Evolutionary conservation across 208 protist genomes (phyloP).

Genomic region (Herpetomonas tarakana): DNA sequence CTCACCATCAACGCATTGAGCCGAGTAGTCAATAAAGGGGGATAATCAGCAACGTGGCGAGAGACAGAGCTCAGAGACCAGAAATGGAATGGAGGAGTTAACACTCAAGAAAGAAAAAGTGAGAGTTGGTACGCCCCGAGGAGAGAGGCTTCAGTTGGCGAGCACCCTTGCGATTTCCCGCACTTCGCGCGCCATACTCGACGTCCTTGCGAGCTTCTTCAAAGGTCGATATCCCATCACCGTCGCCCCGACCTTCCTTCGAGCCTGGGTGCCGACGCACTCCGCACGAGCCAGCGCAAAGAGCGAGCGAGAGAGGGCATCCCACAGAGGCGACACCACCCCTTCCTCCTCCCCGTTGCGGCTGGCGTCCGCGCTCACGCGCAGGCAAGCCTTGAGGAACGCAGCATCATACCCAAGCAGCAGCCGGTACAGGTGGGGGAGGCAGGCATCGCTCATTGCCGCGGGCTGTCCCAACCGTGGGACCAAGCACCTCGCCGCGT

Average conservation of each 20-base stretch:
- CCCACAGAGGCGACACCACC: background rate
- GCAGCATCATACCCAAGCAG: background rate
- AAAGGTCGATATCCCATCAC: background rate
- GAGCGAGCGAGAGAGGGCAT: background rate
- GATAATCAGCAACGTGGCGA: too few relatives aligned
- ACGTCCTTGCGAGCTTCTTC: background rate
- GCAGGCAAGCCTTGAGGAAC: background rate
- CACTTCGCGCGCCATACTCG: background rate
- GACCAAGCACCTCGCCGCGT: background rate
- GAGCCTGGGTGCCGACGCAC: background rate
- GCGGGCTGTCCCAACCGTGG: background rate
- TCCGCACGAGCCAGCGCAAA: background rate
- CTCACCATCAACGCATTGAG: too few relatives aligned
- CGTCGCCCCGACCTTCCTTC: background rate
- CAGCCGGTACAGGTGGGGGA: slow-evolving; percentile 5
- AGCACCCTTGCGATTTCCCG: background rate
- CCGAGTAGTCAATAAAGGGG: too few relatives aligned
- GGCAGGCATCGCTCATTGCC: background rate
- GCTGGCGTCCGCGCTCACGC: background rate
- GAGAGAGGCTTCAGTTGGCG: too few relatives aligned
- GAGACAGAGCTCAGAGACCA: too few relatives aligned
- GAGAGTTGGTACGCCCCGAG: too few relatives aligned
- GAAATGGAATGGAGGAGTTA: too few relatives aligned
- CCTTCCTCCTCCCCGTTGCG: background rate
- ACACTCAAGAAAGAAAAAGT: too few relatives aligned